Evolutionary conservation across 495 filamentous ascomycete species (phyloP), one percentile per base, ranked within the genome.

Genomic region (Bathelium albidoporum): DNA sequence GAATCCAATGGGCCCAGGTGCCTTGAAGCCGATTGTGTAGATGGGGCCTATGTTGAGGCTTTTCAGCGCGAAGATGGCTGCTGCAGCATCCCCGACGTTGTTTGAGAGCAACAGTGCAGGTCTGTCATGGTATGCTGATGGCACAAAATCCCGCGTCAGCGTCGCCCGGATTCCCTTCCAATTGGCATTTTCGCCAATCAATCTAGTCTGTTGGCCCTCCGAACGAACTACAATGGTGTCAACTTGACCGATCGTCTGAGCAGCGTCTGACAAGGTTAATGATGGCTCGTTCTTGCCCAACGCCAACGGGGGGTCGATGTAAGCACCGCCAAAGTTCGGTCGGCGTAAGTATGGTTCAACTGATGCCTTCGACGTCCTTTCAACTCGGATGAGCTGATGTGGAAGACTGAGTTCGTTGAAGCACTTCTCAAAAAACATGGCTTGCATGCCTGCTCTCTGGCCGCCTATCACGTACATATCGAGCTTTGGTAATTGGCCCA

Each of bases 381-480:
- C 89, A 18, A 90, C 82, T n/a, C 85, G 85, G 32, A 81, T 83
- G 69, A 91, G 86, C 62, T 85, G 84, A 63, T 94, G 89, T 24
- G 89, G 89, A n/a, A 94, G 77, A 22, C 88, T 87, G 24, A 92
- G 81, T 72, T 94, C 89, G 70, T 94, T 94, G 73, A 94, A 86
- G 69, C 89, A 92, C 70, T 92, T 91, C 69, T 91, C 88, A 76
- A 89, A 90, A 71, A 91, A 93, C 70, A 89, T 85, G 16, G 88
- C 87, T 68, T 90, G 87, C 0, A 87, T 85, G 10, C 83, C 87
- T 2, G 85, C 80, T 26, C 83, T 83, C 52, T 87, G 85, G 26
- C 83, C 88, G 59, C 85, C 88, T 66, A 93, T 87, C 49, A 86
- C 88, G 68, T 91, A 91, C 28, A 94, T 81, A 71, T 85, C 87